Percentiles rank a stretch among this genome's conserved stretches.
Evolutionary conservation across 140 eudicot genomes (phyloP).

Genomic region (Anethum foeniculum): DNA sequence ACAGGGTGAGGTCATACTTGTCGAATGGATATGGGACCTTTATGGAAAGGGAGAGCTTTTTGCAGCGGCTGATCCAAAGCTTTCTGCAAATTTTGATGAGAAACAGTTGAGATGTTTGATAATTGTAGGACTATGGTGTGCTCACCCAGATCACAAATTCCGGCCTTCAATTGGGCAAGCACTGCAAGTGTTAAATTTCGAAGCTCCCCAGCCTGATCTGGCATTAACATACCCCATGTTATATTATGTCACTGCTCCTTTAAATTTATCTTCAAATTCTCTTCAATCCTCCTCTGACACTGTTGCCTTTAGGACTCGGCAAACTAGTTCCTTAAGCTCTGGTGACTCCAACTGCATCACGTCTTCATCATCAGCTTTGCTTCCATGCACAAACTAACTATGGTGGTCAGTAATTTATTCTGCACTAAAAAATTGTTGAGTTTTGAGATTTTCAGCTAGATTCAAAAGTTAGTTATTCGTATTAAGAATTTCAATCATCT

Average conservation of each 20-base stretch:
- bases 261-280: neutral
- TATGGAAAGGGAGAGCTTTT: conserved; percentile 23
- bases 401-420: neutral
- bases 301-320: neutral
- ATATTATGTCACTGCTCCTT: neutral
- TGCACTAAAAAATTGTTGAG: neutral
- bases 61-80: conserved; percentile 14
- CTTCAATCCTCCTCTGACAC: neutral
- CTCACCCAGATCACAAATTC: conserved; percentile 9
- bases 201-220: conserved; percentile 11
- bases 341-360: conserved; percentile 4
- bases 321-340: neutral
- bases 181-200: conserved; percentile 11
- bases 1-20: conserved; percentile 10
- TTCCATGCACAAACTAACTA: neutral
- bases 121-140: conserved; percentile 5
- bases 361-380: conserved; percentile 2
- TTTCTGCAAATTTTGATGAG: conserved; percentile 9
- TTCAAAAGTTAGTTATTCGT: neutral
- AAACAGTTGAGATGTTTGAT: conserved; percentile 1
- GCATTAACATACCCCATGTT: conserved; percentile 5
- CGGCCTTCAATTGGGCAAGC: conserved; percentile 10
- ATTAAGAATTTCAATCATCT: neutral
- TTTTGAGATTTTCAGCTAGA: neutral
- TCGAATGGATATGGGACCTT: conserved; percentile 34